Evolutionary conservation across 805 yeast species (phyloP).

Genomic region (Lachancea thermotolerans): DNA sequence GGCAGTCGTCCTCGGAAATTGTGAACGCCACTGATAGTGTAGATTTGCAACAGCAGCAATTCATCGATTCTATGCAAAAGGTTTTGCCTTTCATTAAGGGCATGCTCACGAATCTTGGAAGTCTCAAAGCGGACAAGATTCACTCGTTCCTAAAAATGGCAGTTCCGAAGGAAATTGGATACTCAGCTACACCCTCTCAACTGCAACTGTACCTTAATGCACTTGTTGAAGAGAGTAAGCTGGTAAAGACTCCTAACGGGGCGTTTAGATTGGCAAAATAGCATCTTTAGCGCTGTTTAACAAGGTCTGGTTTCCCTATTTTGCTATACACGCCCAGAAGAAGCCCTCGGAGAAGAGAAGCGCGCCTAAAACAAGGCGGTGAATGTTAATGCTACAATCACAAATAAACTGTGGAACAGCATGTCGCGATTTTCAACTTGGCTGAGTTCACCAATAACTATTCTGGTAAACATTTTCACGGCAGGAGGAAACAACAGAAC

Average conservation of each 20-base stretch:
- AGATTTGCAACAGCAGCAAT: constrained; percentile 1
- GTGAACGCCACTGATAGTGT: not conserved
- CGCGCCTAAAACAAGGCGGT: too few species aligned
- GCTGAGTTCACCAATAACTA: too few species aligned
- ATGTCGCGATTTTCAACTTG: too few species aligned
- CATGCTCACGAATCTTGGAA: constrained; percentile 52
- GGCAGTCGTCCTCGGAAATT: not conserved
- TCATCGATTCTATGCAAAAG: constrained; percentile 4
- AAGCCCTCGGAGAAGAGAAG: too few species aligned
- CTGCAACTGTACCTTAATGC: constrained; percentile 12
- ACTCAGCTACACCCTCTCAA: constrained; percentile 11
- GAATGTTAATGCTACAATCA: too few species aligned
- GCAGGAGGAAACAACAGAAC: too few species aligned
- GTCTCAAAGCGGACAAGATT: constrained; percentile 41
- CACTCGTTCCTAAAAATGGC: constrained; percentile 48
- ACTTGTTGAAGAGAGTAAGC: constrained; percentile 17
- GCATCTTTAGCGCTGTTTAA: not conserved
- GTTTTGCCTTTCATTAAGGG: constrained; percentile 47
- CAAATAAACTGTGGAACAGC: too few species aligned
- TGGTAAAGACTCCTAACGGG: constrained; percentile 13
- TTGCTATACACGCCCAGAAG: too few species aligned
- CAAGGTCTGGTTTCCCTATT: not conserved
- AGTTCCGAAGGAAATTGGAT: constrained; percentile 44
- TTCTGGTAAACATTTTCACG: too few species aligned
- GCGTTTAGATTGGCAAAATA: constrained; percentile 13